Evolutionary conservation across 495 filamentous ascomycete species (phyloP).

Genomic region (Aspergillus panamensis): DNA sequence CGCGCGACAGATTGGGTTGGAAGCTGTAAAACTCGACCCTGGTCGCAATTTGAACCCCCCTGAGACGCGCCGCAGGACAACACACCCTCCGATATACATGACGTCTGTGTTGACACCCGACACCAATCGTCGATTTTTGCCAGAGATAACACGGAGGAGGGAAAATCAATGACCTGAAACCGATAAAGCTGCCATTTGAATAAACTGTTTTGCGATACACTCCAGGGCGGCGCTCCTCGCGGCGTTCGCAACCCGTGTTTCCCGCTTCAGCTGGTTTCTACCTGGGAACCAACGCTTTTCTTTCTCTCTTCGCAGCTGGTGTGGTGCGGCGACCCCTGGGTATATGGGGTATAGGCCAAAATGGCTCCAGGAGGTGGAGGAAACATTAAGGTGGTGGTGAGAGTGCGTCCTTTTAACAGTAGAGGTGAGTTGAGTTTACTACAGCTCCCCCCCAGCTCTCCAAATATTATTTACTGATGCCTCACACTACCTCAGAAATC

Average conservation of each 20-base stretch:
- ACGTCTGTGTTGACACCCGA: slow-evolving; percentile 45
- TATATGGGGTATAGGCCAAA: slow-evolving; percentile 41
- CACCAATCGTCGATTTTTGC: slow-evolving; percentile 19
- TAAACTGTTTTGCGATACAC: slow-evolving; percentile 18
- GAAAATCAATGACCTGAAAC: slow-evolving; percentile 1
- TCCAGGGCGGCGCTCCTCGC: slow-evolving; percentile 36
- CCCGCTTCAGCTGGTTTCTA: slow-evolving; percentile 25
- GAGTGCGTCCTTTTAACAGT: slow-evolving; percentile 85
- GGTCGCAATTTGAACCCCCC: slow-evolving; percentile 16
- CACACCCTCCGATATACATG: slow-evolving; percentile 33
- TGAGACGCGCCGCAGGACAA: slow-evolving; percentile 25
- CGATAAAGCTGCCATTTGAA: not conserved
- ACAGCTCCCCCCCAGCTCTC: not conserved
- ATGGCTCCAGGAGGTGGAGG: slow-evolving; percentile 81
- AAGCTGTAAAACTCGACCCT: slow-evolving; percentile 4
- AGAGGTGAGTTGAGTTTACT: slow-evolving; percentile 62
- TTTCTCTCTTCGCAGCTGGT: slow-evolving; percentile 10
- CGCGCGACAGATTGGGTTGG: not conserved
- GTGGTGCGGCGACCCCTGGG: slow-evolving; percentile 21
- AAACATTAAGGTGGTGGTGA: slow-evolving; percentile 99
- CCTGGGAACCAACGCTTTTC: slow-evolving; percentile 5
- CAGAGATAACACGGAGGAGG: slow-evolving; percentile 6
- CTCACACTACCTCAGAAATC: slow-evolving; percentile 56
- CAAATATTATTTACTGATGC: slow-evolving; percentile 2
- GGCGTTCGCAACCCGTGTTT: slow-evolving; percentile 39